Base-by-base conservation (phyloP, 2,329 filamentous ascomycete genomes). In the Nothophoma quercina region DNA sequence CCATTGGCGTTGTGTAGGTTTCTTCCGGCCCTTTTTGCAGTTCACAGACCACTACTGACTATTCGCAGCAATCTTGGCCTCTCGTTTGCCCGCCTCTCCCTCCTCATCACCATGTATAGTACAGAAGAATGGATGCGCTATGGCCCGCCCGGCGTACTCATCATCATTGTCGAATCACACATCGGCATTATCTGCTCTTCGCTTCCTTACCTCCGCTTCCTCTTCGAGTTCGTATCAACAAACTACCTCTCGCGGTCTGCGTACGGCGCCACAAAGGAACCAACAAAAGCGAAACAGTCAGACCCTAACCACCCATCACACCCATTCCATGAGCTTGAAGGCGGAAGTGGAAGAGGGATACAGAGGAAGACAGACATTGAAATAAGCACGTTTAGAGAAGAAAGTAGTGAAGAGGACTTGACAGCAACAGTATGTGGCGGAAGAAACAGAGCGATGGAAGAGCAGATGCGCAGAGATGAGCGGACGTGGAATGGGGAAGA, bases 1-100 rank as follows among this genome's bases (percentile, higher is more conserved):
- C 47, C n/a, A 29, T 60, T 19, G 59, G 60, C 12, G 12, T 55
- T n/a, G 30, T 54, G 58, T 55, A 47, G 4, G 51, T 58, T 5
- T 21, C 3, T n/a, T n/a, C n/a, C n/a, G n/a, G n/a, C n/a, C n/a
- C 15, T 7, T 16, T 22, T 16, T 15, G 15, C 8, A 19, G 6
- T 32, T 2, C 4, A 8, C 6, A 29, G 22, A 7, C n/a, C 7
- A 3, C 5, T 16, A 22, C 34, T 49, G 8, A 54, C 32, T 1
- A 4, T 12, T 12, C 12, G 1, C 18, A 58, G 55, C 4, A 58
- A 58, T 13, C 38, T 58, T 5, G 36, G 41, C 6, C 36, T 51
- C n/a, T 51, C 45, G 1, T 55, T 55, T n/a, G 29, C 51, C 3
- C 45, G 55, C n/a, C 51, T 58, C 3, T 42, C 29, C 2, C 51